These are phyloP conservation scores for Colletotrichum sp. DNA, from an alignment of 2,329 filamentous ascomycete species.

Conservation along the genomic window DNA sequence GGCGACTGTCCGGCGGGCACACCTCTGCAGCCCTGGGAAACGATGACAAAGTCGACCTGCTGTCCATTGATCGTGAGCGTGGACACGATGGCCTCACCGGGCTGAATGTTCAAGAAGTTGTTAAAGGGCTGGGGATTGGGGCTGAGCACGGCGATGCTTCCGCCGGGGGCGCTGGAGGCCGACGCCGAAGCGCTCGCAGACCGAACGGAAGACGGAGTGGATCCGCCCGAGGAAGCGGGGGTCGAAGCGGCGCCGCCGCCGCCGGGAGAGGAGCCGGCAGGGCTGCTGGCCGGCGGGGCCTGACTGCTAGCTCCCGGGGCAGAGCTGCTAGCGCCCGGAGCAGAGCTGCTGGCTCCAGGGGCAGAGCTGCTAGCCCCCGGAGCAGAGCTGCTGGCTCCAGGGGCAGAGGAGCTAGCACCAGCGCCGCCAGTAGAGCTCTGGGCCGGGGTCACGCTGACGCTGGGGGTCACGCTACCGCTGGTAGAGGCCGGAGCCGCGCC, in stretches of 20 bases:
- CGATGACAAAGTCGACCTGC: background rate
- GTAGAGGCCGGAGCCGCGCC: background rate
- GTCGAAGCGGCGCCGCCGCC: background rate
- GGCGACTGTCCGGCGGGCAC: constrained; percentile 6
- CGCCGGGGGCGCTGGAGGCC: background rate
- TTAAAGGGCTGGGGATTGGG: background rate
- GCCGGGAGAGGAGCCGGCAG: background rate
- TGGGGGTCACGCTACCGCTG: background rate
- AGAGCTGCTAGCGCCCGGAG: too few species aligned
- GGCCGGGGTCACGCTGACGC: background rate
- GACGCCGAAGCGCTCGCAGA: background rate
- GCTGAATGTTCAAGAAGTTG: background rate
- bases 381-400: background rate
- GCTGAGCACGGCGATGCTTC: background rate
- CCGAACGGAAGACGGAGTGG: background rate
- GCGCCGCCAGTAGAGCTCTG: background rate
- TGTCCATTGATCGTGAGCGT: background rate
- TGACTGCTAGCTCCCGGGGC: background rate
- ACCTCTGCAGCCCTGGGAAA: background rate
- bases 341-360: too few species aligned
- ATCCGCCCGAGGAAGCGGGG: background rate
- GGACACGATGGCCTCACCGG: background rate
- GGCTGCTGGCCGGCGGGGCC: background rate
- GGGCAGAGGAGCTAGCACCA: background rate
- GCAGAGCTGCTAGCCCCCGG: background rate